A percentile compares a stretch with the other conserved stretches of the same genome.
phyloP scores from a whole-genome alignment of 306 rosid genomes.

The Malus domestica region ASM211411v1 NC_041796.1:7330501-7331000 shows the following conservation, averaged over 20 bases:
- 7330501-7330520: conserved; percentile 27
- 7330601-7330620: conserved; percentile 30
- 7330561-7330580: conserved; percentile 9
- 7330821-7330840: no score
- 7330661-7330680: not conserved
- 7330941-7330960: no score
- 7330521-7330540: conserved; percentile 75
- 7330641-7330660: conserved; percentile 1
- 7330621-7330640: conserved; percentile 1
- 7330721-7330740: conserved; percentile 4
- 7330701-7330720: not conserved
- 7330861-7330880: not conserved
- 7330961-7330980: not conserved
- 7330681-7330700: not conserved
- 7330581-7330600: conserved; percentile 12
- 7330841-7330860: not conserved
- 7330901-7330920: not conserved
- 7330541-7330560: conserved; percentile 34
- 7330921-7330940: not conserved
- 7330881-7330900: not conserved
- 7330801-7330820: not conserved
- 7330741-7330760: conserved; percentile 31
- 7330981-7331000: not conserved
- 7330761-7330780: conserved; percentile 4
- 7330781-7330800: not conserved